phyloP scores from a whole-genome alignment of 148 eudicot species.

The Rhododendron henanense region DNA sequence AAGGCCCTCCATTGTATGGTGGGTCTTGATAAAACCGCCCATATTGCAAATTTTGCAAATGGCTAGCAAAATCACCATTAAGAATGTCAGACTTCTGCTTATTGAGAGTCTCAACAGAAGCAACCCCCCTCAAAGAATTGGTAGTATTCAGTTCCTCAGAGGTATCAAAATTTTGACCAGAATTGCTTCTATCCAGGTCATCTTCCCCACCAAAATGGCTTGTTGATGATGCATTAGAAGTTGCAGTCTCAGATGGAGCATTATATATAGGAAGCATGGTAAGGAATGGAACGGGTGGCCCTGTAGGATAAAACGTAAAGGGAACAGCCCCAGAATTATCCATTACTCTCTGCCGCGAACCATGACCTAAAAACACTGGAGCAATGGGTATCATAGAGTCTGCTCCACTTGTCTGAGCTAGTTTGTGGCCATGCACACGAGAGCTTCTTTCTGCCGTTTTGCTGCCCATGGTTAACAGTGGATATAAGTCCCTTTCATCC shows the following conservation, averaged over 20 bases:
- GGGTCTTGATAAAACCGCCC: conserved; percentile 75
- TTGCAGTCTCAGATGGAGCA: conserved; percentile 36
- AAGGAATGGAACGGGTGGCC: conserved; percentile 87
- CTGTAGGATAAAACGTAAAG: conserved; percentile 67
- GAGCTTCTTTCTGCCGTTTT: conserved; percentile 39
- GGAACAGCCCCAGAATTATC: conserved; percentile 52
- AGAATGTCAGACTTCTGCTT: conserved; percentile 62
- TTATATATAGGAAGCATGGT: conserved; percentile 73
- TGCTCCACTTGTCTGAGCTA: conserved; percentile 50
- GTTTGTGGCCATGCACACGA: conserved; percentile 33
- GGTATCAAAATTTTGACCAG: conserved; percentile 15
- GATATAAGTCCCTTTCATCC: conserved; percentile 36
- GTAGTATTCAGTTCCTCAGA: conserved; percentile 25
- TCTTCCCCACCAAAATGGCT: conserved; percentile 40
- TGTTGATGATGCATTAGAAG: conserved; percentile 35
- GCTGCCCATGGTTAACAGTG: conserved; percentile 16
- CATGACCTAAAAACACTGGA: conserved; percentile 49
- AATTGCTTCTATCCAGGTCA: conserved; percentile 2
- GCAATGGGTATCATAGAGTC: conserved; percentile 45
- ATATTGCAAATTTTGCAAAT: conserved; percentile 73
- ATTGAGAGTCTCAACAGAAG: conserved; percentile 27
- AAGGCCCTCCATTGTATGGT: conserved; percentile 28
- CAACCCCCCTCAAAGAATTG: conserved; percentile 21
- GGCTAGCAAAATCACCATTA: conserved; percentile 75
- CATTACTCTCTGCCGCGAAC: conserved; percentile 43